A percentile compares a stretch with the other conserved stretches of the same genome.
phyloP scores from a whole-genome alignment of 1,284 basidiomycete genomes.

The Trametes polyzona region DNA sequence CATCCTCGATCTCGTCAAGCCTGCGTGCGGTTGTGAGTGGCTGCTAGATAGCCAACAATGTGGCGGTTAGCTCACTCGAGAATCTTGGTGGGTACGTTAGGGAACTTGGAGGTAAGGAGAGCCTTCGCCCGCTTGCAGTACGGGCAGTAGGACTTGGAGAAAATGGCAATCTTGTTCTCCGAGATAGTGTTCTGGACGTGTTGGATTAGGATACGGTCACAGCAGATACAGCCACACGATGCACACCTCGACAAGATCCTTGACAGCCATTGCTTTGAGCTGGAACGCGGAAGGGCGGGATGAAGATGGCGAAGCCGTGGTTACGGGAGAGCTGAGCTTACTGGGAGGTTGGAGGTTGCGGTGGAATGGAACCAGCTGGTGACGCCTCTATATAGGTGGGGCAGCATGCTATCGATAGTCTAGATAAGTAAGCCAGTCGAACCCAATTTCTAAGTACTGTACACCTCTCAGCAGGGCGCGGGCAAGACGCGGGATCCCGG shows the following conservation, averaged over 20 bases:
- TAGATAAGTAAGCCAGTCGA: constrained; percentile 1
- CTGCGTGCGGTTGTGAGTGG: constrained; percentile 24
- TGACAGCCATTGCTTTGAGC: constrained; percentile 43
- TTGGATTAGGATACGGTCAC: neutral
- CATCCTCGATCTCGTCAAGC: constrained; percentile 54
- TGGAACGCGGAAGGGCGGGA: constrained; percentile 43
- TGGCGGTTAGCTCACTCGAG: constrained; percentile 54
- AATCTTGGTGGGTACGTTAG: constrained; percentile 51
- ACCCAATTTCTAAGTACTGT: neutral
- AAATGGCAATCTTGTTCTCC: constrained; percentile 65
- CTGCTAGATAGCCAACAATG: neutral
- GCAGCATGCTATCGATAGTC: too few species aligned
- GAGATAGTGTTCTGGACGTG: constrained; percentile 53
- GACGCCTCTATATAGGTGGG: constrained; percentile 32
- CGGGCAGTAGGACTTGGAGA: constrained; percentile 70
- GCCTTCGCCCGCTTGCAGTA: constrained; percentile 63
- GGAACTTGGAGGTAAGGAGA: constrained; percentile 54
- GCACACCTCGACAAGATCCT: constrained; percentile 48
- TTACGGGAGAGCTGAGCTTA: constrained; percentile 28
- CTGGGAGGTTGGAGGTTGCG: constrained; percentile 25
- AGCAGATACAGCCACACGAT: too few species aligned
- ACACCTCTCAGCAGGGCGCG: too few species aligned
- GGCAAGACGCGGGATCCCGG: neutral
- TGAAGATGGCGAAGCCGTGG: constrained; percentile 36
- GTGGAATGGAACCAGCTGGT: constrained; percentile 23